These are phyloP conservation scores for Gynostemma pentaphyllum DNA, from an alignment of 306 rosid genomes.

Conservation along the genomic window DNA sequence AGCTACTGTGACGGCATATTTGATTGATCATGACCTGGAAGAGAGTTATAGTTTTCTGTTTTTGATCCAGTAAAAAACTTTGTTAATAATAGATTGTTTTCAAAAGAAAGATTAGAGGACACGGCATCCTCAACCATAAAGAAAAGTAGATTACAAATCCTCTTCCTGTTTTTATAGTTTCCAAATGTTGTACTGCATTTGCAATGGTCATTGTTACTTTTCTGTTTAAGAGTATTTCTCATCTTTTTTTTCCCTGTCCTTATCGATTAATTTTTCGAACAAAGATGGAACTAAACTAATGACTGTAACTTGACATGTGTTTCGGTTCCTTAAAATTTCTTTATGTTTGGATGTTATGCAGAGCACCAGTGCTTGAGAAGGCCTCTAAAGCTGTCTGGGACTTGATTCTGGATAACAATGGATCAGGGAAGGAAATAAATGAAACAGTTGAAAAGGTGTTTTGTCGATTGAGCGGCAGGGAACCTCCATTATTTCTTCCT, in stretches of 20 bases:
- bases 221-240: neutral
- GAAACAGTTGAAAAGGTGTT: constrained; percentile 79
- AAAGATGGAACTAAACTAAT: neutral
- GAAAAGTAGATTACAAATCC: neutral
- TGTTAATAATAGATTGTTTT: neutral
- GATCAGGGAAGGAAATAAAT: constrained; percentile 77
- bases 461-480: constrained; percentile 78
- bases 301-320: neutral
- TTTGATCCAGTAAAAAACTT: neutral
- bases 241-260: neutral
- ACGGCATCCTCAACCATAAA: neutral
- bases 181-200: neutral
- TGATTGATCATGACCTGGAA: neutral
- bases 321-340: constrained; percentile 6
- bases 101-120: neutral
- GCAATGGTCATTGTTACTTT: neutral
- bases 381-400: constrained; percentile 99
- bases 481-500: constrained; percentile 71
- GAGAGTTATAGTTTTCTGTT: neutral
- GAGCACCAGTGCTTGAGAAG: constrained; percentile 82
- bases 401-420: constrained; percentile 63
- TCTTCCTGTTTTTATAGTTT: neutral
- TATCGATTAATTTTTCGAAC: neutral
- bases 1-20: neutral
- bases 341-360: constrained; percentile 23